A percentile compares a stretch with the other conserved stretches of the same genome.
phyloP scores from a whole-genome alignment of 345 rosid genomes.

The Populus alba region DNA sequence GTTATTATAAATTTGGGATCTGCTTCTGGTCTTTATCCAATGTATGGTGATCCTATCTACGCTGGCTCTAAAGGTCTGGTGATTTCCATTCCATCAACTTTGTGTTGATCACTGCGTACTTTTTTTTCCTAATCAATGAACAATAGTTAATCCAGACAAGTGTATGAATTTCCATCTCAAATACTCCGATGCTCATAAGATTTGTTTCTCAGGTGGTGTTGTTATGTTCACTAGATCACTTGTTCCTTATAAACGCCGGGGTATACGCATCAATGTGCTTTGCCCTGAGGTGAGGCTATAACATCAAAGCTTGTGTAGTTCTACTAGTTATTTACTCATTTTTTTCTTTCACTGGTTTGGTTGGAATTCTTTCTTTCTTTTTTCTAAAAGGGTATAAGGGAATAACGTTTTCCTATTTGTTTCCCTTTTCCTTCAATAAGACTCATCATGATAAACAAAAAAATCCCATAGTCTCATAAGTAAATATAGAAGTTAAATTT shows the following conservation, averaged over 20 bases:
- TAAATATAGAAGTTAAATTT: neutral
- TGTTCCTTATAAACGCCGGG: conserved; percentile 47
- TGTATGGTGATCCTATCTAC: conserved; percentile 63
- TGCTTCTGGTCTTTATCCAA: conserved; percentile 82
- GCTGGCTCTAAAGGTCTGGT: conserved; percentile 67
- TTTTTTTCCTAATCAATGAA: neutral
- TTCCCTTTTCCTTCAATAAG: too few species aligned
- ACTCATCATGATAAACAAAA: neutral
- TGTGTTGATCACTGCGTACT: neutral
- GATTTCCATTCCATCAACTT: neutral
- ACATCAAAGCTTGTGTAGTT: neutral
- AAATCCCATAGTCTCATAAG: neutral
- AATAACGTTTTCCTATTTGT: neutral
- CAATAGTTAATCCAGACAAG: neutral
- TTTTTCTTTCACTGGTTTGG: neutral
- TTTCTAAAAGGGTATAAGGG: neutral
- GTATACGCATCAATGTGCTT: conserved; percentile 88
- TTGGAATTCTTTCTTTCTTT: neutral
- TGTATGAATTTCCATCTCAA: neutral
- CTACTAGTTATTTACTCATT: neutral
- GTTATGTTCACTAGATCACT: conserved; percentile 86
- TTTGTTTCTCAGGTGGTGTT: conserved; percentile 60
- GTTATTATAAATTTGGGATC: conserved; percentile 90
- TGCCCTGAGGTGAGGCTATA: conserved; percentile 84
- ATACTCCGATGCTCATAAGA: neutral